These are phyloP conservation scores for Wickerhamiella nectarea DNA, from an alignment of 805 yeast species.

Conservation along the genomic window DNA sequence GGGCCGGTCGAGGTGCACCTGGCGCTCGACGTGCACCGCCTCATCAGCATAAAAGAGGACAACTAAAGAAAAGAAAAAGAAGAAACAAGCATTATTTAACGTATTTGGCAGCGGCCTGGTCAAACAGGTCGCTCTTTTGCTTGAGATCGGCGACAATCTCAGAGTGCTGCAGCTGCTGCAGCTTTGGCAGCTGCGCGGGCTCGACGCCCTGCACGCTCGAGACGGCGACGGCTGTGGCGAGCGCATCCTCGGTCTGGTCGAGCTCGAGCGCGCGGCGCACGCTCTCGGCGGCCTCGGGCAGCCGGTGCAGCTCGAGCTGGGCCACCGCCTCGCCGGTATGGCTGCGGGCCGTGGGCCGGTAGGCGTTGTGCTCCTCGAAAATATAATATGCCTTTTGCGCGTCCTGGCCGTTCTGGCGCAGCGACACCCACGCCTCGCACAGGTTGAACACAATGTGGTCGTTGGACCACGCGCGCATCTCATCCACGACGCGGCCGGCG, in stretches of 20 bases:
- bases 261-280: conserved; percentile 31
- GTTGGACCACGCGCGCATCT: conserved; percentile 38
- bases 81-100: neutral
- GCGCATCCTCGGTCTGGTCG: conserved; percentile 28
- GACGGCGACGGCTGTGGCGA: conserved; percentile 52
- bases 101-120: conserved; percentile 37
- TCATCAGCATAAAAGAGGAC: neutral
- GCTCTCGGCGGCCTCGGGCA: conserved; percentile 66
- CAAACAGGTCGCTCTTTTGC: conserved; percentile 53
- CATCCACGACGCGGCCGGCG: conserved; percentile 34
- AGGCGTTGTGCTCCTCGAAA: conserved; percentile 48
- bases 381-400: conserved; percentile 32
- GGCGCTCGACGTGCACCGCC: neutral
- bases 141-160: conserved; percentile 32
- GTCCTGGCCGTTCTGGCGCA: conserved; percentile 29
- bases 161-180: conserved; percentile 8
- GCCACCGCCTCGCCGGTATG: conserved; percentile 55
- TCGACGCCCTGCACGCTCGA: conserved; percentile 41
- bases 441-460: conserved; percentile 69
- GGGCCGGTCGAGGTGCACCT: neutral
- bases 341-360: conserved; percentile 34
- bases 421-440: conserved; percentile 58
- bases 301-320: conserved; percentile 64
- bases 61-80: no score
- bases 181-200: conserved; percentile 26